Base-by-base conservation (phyloP, 1,284 basidiomycete species). In the Heliocybe sulcata region DNA sequence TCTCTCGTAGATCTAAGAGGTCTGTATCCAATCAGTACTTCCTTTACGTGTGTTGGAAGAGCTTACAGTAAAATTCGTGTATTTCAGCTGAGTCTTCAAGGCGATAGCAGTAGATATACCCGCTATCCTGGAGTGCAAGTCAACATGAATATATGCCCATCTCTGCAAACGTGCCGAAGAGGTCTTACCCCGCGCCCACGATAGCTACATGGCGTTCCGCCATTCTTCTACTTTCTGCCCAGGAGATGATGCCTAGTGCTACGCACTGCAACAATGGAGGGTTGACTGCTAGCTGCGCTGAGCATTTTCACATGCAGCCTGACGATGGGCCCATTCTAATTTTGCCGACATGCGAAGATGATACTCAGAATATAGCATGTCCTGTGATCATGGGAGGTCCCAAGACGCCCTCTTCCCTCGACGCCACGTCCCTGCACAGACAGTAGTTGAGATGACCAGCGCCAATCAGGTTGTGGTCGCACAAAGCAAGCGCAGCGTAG, bases 1-100 rank as follows among this genome's bases (percentile, higher is more conserved):
- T 57, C 69, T 73, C 59, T 81, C 79, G 57, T 74, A 79, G 45
- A 81, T 80, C 79, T 81, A n/a, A n/a, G n/a, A n/a, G n/a, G n/a
- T n/a, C n/a, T n/a, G n/a, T n/a, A n/a, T n/a, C n/a, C 9, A n/a
- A 51, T 26, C 20, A 27, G 23, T 20, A 35, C 16, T 35, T 29
- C n/a, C n/a, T 26, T 38, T 14, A 20, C 11, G 31, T 23, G 20
- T 23, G 25, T 19, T 19, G n/a, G 16, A 3, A 52, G 35, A 14
- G 52, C 73, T 51, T 55, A 79, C 78, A 45, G 70, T 74, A 56
- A 81, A 80, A 61, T 77, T 74, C 2, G 74, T 65, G 55, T 71
- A 77, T 2, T 65, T 60, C 2, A 78, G 65, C 51, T 77, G 67
- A 20, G 63, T 71, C 61, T 76, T 77, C 54, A 82, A 60, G 2